phyloP scores from a whole-genome alignment of 208 protist genomes.

The Herpetomonas samuelpessoai region DNA sequence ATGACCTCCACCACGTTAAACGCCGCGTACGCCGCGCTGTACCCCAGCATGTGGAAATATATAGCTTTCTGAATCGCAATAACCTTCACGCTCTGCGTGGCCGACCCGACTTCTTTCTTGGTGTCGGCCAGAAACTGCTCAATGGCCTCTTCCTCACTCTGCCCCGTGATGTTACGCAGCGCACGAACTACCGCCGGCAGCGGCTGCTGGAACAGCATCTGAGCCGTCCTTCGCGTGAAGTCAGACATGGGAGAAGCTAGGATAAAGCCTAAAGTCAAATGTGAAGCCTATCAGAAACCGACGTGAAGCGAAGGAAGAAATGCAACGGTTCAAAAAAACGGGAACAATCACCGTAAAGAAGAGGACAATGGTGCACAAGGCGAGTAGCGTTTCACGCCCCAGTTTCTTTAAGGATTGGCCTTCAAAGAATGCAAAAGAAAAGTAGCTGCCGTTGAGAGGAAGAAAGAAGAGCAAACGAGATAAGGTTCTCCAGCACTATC shows the following conservation, averaged over 20 bases:
- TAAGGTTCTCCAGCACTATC: background rate
- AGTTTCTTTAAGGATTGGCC: background rate
- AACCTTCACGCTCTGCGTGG: slow-evolving; percentile 90
- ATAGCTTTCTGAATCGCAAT: slow-evolving; percentile 96
- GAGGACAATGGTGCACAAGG: background rate
- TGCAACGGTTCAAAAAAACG: background rate
- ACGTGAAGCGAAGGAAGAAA: too few relatives aligned
- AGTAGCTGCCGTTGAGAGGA: background rate
- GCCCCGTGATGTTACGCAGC: slow-evolving; percentile 80
- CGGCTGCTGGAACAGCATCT: slow-evolving; percentile 82
- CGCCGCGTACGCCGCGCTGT: slow-evolving; percentile 94
- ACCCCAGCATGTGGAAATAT: slow-evolving; percentile 98
- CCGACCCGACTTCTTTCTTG: slow-evolving; percentile 91
- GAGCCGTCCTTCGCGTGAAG: slow-evolving; percentile 33
- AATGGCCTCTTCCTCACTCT: slow-evolving; percentile 93
- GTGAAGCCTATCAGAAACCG: too few relatives aligned
- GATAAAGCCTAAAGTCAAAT: background rate
- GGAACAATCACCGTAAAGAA: background rate
- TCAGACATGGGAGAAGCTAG: slow-evolving; percentile 19
- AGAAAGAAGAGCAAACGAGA: slow-evolving; percentile 7
- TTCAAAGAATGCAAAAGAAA: too few relatives aligned
- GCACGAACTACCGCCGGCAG: slow-evolving; percentile 95
- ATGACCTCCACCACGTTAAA: slow-evolving; percentile 98
- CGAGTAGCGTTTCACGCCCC: background rate
- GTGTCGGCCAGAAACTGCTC: slow-evolving; percentile 91